Conservation (phyloP, 2,329 filamentous ascomycete genomes). For the Chrysoporthe deuterocubensis region DNA sequence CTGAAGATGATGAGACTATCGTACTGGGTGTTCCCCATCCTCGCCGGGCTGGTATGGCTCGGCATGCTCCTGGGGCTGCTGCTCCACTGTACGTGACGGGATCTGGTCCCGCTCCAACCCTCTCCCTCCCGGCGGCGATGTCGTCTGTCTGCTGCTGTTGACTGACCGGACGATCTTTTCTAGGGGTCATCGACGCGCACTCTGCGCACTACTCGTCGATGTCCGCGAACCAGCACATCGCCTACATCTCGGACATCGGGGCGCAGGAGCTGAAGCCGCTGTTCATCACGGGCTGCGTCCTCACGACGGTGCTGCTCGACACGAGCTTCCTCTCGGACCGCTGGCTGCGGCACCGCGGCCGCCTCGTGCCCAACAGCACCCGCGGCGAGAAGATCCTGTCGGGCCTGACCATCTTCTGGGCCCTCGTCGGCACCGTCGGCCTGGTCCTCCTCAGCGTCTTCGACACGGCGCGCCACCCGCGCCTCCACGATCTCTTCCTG, state of each 20-base stretch:
- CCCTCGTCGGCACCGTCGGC: slow-evolving; percentile 76
- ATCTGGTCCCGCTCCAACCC: neutral
- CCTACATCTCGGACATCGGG: slow-evolving; percentile 74
- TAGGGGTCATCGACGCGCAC: slow-evolving; percentile 55
- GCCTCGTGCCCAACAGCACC: slow-evolving; percentile 74
- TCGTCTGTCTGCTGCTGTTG: neutral
- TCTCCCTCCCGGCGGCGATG: too few species aligned
- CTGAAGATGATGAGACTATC: slow-evolving; percentile 33
- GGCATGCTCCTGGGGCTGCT: slow-evolving; percentile 71
- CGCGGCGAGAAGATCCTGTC: slow-evolving; percentile 66
- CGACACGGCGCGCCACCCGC: slow-evolving; percentile 72
- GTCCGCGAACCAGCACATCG: slow-evolving; percentile 60
- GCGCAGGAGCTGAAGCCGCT: slow-evolving; percentile 70
- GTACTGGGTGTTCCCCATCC: slow-evolving; percentile 62
- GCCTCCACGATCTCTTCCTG: slow-evolving; percentile 76
- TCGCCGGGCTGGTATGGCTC: slow-evolving; percentile 69
- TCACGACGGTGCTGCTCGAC: slow-evolving; percentile 81
- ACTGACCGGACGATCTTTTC: neutral
- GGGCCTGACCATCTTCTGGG: slow-evolving; percentile 65
- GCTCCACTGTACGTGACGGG: slow-evolving; percentile 57
- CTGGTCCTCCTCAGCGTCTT: slow-evolving; percentile 85
- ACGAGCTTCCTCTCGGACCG: slow-evolving; percentile 80
- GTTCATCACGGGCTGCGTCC: slow-evolving; percentile 72
- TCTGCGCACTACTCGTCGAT: slow-evolving; percentile 65
- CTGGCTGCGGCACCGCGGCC: slow-evolving; percentile 80